Conservation (phyloP, 2,329 filamentous ascomycete species). For the Trichothecium roseum region DNA sequence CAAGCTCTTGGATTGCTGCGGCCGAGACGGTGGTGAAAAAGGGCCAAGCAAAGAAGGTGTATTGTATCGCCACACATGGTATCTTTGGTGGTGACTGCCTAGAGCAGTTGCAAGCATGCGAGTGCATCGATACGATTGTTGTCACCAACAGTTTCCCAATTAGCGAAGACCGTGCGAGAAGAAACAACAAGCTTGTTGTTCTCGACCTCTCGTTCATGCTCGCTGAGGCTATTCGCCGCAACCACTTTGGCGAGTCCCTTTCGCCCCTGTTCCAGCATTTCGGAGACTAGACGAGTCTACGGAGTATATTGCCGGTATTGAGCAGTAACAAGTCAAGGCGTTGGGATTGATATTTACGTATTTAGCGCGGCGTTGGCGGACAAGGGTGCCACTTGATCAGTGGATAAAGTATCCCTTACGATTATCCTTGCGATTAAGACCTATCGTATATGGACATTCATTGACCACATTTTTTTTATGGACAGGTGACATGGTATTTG, state of each 20-base stretch:
- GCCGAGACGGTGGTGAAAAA: slow-evolving; percentile 94
- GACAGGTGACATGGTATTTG: too few species aligned
- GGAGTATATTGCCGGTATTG: too few species aligned
- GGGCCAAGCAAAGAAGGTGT: slow-evolving; percentile 84
- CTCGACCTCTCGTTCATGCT: slow-evolving; percentile 83
- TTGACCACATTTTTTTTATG: too few species aligned
- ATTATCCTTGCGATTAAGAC: too few species aligned
- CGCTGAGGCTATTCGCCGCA: slow-evolving; percentile 85
- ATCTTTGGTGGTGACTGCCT: slow-evolving; percentile 86
- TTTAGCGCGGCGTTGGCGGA: slow-evolving; percentile 3
- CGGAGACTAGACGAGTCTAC: slow-evolving; percentile 31
- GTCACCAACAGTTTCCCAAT: slow-evolving; percentile 98
- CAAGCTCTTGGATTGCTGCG: slow-evolving; percentile 92
- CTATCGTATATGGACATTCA: too few species aligned
- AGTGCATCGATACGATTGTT: slow-evolving; percentile 87
- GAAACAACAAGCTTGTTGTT: slow-evolving; percentile 73
- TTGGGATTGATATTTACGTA: background rate
- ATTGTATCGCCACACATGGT: slow-evolving; percentile 94
- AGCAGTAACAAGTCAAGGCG: too few species aligned
- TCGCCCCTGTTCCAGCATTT: slow-evolving; percentile 59
- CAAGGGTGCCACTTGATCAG: too few species aligned
- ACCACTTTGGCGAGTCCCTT: slow-evolving; percentile 89
- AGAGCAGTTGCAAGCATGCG: slow-evolving; percentile 81
- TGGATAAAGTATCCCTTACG: too few species aligned
- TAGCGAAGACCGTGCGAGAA: slow-evolving; percentile 57